Conservation (phyloP, 2,329 filamentous ascomycete species). For the Xylariomycetidae sp. region DNA sequence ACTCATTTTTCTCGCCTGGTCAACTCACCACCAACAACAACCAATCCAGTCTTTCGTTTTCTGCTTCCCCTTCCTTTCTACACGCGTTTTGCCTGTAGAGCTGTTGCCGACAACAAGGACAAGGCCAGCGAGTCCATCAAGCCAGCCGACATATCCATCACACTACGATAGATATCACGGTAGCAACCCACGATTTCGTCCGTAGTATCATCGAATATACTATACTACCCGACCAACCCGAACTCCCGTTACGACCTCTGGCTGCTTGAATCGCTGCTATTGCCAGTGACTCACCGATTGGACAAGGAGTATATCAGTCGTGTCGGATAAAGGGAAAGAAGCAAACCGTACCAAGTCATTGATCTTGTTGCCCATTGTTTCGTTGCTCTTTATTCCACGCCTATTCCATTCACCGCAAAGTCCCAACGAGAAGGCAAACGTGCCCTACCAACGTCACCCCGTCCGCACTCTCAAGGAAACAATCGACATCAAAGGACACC, state of each 20-base stretch:
- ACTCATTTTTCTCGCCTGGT: constrained; percentile 21
- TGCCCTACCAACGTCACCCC: constrained; percentile 4
- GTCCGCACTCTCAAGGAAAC: constrained; percentile 7
- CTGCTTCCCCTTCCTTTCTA: constrained; percentile 11
- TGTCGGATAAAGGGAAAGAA: constrained; percentile 6
- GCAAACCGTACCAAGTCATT: constrained; percentile 12
- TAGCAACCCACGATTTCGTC: no score
- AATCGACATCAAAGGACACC: constrained; percentile 11
- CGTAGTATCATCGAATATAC: no score
- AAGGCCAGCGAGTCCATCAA: neutral
- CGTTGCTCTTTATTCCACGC: constrained; percentile 8
- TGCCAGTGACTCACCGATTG: constrained; percentile 1
- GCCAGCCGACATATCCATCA: neutral
- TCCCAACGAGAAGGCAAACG: no score
- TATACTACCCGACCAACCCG: no score
- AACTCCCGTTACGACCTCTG: no score
- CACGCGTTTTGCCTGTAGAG: neutral
- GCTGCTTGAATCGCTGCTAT: neutral
- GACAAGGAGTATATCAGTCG: neutral
- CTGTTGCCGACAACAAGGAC: neutral
- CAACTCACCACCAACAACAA: no score
- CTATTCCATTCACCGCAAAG: no score
- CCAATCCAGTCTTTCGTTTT: constrained; percentile 21
- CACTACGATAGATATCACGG: neutral
- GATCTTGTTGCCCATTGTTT: constrained; percentile 16